Evolutionary conservation across 1,284 basidiomycete genomes (phyloP), one percentile per base, ranked within the genome.

Genomic region (Puccinia coronata): DNA sequence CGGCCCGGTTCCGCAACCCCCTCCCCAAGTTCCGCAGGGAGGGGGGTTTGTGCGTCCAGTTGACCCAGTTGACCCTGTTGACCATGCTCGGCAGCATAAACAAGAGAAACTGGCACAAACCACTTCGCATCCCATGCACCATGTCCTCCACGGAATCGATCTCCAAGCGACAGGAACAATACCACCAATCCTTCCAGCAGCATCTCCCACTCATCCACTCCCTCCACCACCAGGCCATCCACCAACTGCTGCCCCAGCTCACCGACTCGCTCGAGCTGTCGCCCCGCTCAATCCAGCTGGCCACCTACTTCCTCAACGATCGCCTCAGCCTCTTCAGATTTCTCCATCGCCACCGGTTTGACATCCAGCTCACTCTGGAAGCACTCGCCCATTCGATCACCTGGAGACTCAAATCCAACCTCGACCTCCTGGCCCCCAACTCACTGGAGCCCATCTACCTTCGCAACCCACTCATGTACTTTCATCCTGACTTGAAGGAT

Each of bases 391-490:
- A 82, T 5, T 83, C 83, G 4, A 47, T 85, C 36, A 69, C 82
- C 2, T 86, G 85, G 85, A 80, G 85, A 14, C 83, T 86, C 57
- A 67, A 83, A n/a, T 84, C 84, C 23, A 83, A 84, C 39, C 53
- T 86, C 34, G 84, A 85, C 69, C 61, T 83, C 8, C 51, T 85
- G 28, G 82, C 82, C 2, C 59, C 84, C 39, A 79, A 81, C 14
- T 82, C 83, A 43, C 69, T 86, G 25, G 83, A 85, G 74, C 84
- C 84, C 53, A 82, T 86, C 63, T 86, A 85, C 71, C 82, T 83
- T 34, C 80, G 82, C 16, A 84, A 84, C 0, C 86, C 86, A 18
- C 83, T 86, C 18, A 85, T 86, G 53, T 86, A 84, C 84, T 81
- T 84, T 67, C 84, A 85, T 69, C 82, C 83, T 36, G 39, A 81